Conservation (phyloP, 2,329 filamentous ascomycete genomes). For the Phoma sp. region DNA sequence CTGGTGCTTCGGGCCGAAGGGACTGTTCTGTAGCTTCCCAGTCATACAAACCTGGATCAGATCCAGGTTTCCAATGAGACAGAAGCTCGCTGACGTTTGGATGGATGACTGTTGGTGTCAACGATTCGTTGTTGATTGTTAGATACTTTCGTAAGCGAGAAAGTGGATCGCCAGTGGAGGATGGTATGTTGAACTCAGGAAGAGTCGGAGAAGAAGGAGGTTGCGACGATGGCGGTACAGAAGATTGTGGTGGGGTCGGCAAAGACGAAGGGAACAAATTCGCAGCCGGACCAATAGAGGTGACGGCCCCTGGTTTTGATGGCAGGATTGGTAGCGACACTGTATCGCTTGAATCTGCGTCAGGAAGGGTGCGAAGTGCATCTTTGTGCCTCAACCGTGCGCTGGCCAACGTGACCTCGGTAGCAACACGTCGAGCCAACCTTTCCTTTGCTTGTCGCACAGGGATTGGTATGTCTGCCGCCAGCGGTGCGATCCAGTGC, state of each 20-base stretch:
- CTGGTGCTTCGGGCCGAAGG: slow-evolving; percentile 35
- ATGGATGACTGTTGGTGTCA: slow-evolving; percentile 27
- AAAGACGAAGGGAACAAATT: slow-evolving; percentile 16
- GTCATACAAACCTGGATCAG: slow-evolving; percentile 49
- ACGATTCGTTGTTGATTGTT: slow-evolving; percentile 34
- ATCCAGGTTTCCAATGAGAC: slow-evolving; percentile 50
- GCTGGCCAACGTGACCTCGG: slow-evolving; percentile 48
- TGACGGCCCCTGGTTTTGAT: slow-evolving; percentile 20
- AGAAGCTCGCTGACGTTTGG: slow-evolving; percentile 47
- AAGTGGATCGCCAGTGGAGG: slow-evolving; percentile 22
- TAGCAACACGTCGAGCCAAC: slow-evolving; percentile 44
- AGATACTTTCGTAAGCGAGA: slow-evolving; percentile 48
- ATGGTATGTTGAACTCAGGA: not conserved
- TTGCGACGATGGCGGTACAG: slow-evolving; percentile 23
- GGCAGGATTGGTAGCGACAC: slow-evolving; percentile 29
- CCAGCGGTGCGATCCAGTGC: slow-evolving; percentile 41
- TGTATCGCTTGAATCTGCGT: slow-evolving; percentile 16
- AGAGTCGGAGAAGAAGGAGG: slow-evolving; percentile 15
- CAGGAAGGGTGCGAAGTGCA: slow-evolving; percentile 15
- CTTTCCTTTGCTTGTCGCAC: slow-evolving; percentile 41
- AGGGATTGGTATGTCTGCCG: slow-evolving; percentile 28
- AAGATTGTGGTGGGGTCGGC: slow-evolving; percentile 23
- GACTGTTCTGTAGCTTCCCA: slow-evolving; percentile 46
- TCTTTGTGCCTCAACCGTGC: slow-evolving; percentile 21
- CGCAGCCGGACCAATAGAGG: not conserved